A percentile compares a stretch with the other conserved stretches of the same genome.
Evolutionary conservation across 2,329 filamentous ascomycete genomes (phyloP).

Genomic region (Penicillium sp.): DNA sequence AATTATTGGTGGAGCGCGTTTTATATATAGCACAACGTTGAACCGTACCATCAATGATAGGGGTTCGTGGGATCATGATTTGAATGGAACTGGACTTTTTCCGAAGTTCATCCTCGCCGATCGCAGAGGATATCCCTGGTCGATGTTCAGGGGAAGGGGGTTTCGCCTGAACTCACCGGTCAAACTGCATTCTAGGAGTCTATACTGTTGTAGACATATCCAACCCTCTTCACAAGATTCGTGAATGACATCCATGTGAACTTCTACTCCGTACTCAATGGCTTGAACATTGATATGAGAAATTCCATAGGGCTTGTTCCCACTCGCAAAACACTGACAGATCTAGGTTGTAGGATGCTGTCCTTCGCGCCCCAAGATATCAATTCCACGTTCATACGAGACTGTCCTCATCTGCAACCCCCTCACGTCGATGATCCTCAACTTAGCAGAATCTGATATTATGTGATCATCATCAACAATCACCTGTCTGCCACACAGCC

Average conservation of each 20-base stretch:
- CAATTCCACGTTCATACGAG: not conserved
- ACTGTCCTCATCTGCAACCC: not conserved
- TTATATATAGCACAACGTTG: not conserved
- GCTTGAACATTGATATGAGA: not conserved
- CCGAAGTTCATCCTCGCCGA: constrained; percentile 5
- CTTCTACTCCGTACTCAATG: not conserved
- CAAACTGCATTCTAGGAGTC: not conserved
- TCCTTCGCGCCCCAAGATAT: not conserved
- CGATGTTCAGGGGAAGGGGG: not conserved
- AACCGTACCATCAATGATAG: not conserved
- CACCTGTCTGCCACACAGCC: not conserved
- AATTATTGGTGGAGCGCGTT: constrained; percentile 9
- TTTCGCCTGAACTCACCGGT: not conserved
- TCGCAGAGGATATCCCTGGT: not conserved
- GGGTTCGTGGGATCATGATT: constrained; percentile 2
- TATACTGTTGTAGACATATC: too few relatives aligned
- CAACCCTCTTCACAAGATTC: not conserved
- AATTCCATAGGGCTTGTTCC: not conserved
- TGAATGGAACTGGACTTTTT: not conserved
- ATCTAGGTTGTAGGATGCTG: not conserved
- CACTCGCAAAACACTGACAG: not conserved
- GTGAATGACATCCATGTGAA: not conserved
- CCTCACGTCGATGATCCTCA: not conserved
- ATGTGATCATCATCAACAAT: not conserved
- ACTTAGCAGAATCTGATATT: not conserved